Evolutionary conservation across 192 early-diverging fungal species (phyloP), one percentile per base, ranked within the genome.

Genomic region (Coemansia sp.): DNA sequence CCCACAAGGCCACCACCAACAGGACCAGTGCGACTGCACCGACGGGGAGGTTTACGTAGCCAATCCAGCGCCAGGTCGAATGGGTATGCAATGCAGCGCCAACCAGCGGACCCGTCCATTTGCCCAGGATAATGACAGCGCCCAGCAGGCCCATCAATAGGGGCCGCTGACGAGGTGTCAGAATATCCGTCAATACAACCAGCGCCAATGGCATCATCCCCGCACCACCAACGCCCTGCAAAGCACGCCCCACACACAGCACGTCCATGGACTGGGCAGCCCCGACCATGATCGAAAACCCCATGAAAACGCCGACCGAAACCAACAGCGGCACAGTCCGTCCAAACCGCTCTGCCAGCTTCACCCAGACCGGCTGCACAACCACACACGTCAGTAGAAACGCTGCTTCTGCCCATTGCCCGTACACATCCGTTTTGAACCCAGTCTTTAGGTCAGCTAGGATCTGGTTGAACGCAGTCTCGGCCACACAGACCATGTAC

Each of bases 391-490:
- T 76, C 25, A 89, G 58, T 7, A 91, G 65, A 46, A 87, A 92
- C 5, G 77, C 58, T 1, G 82, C 85, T 12, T 84, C 88, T 28
- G 94, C 75, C 94, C 94, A 96, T 19, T 87, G 66, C 28, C 88
- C 81, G 42, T 81, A 73, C 17, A 77, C 61, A 13, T 79, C 61
- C 2, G 79, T 75, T 0, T 67, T 38, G 37, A 94, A 87, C 27
- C 91, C 85, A 11, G 47, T 48, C 16, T 84, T 82, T 50, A 98
- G 85, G 0, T 40, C 55, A 4, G 80, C 75, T 10, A 92, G 67
- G 6, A 89, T 79, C n/a, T 89, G 88, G 31, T 85, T 77, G 38
- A 94, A 78, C 42, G 91, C 82, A 0, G 88, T 94, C 61, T 86
- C 84, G 49, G 92, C 90, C 7, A 88, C 56, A 13, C 82, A 78